Evolutionary conservation across 805 yeast species (phyloP), one percentile per base, ranked within the genome.

Genomic region (Lachancea kluyveri): DNA sequence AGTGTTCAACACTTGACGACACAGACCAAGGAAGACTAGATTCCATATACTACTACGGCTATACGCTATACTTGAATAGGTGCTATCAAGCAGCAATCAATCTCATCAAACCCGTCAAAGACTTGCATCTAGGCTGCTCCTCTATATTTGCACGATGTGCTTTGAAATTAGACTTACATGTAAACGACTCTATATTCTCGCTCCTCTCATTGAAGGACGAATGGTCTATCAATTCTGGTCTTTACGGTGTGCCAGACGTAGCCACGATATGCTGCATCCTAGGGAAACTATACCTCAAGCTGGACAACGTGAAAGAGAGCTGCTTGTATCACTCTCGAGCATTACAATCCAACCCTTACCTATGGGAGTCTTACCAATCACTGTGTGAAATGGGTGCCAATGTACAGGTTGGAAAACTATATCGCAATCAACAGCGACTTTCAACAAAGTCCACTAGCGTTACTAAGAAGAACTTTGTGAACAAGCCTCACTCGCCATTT

Each of bases 301-400:
- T 66, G 6, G 83, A 81, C 15, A 85, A 81, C 48, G 50, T 63
- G 4, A 72, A 75, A 42, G 76, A 78, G 36, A 77, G 92, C 35
- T 69, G 81, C 0, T 59, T 79, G 28, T 72, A 75, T 46, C 83
- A 79, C 52, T 69, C 84, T 0, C 74, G 70, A 42, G 84, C 90
- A 1, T 65, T 86, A 35, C 74, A 75, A 37, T 59, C 68, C 41
- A 83, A 92, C 51, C 95, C 94, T 11, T 84, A 67, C 50, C 68
- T 86, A 24, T 86, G 92, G 72, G 96, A 86, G 50, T 86, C 96
- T 0, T 77, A 85, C 41, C 85, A 79, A 42, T 78, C 79, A 25
- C 61, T 92, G 28, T 76, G 86, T 46, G 66, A 68, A 28, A 61
- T 80, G 59, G 92, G 94, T 8, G 84, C 80, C 12, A 72, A 18